These are phyloP conservation scores for Echinosophora koreensis DNA, from an alignment of 306 rosid genomes.

Conservation along the genomic window DNA sequence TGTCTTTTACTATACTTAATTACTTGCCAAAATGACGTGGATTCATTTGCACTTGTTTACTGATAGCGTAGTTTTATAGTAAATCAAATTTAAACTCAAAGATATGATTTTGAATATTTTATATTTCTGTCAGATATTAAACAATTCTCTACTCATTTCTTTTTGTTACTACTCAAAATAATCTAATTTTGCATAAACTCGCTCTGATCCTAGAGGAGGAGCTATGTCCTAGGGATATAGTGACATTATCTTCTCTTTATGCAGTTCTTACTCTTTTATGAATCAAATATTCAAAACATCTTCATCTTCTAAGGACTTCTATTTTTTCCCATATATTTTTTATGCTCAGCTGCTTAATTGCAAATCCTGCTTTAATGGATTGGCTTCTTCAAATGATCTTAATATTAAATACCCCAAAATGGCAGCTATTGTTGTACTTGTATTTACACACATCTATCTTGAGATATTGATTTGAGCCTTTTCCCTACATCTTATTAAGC, in stretches of 20 bases:
- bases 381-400: background rate
- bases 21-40: too few species aligned
- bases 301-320: background rate
- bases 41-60: background rate
- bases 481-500: slow-evolving; percentile 1
- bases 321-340: background rate
- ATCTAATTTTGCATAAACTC: slow-evolving; percentile 6
- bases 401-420: background rate
- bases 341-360: background rate
- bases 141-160: background rate
- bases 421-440: background rate
- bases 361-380: background rate
- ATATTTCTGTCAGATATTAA: background rate
- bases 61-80: background rate
- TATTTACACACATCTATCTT: background rate
- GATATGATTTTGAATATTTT: background rate
- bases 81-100: background rate
- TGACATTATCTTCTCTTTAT: slow-evolving; percentile 1
- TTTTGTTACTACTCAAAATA: slow-evolving; percentile 3
- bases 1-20: background rate
- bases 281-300: slow-evolving; percentile 8
- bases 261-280: slow-evolving; percentile 15
- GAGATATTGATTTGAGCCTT: slow-evolving; percentile 13
- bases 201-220: slow-evolving; percentile 20
- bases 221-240: slow-evolving; percentile 29